These are phyloP conservation scores for Austropuccinia psidii DNA, from an alignment of 1,284 basidiomycete genomes.

Conservation along the genomic window DNA sequence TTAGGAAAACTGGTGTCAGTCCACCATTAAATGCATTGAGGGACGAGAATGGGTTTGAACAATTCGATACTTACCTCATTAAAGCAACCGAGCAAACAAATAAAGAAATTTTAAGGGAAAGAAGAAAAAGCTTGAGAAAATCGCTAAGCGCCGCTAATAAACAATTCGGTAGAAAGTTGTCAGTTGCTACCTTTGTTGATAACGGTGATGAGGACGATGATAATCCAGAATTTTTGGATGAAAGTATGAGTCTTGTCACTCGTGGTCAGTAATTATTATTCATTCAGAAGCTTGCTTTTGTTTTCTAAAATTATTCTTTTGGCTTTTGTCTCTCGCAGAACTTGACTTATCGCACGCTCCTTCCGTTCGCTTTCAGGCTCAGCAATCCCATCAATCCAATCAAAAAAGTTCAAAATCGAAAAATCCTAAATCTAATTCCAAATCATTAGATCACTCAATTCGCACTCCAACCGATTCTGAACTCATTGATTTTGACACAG, in stretches of 20 bases:
- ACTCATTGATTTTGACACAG: conserved; percentile 18
- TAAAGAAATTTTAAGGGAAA: conserved; percentile 26
- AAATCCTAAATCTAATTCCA: conserved; percentile 1
- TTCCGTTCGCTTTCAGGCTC: background rate
- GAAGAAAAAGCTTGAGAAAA: conserved; percentile 15
- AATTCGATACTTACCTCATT: conserved; percentile 25
- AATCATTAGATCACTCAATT: conserved; percentile 19
- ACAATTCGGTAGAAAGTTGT: conserved; percentile 13
- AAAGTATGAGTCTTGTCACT: conserved; percentile 33
- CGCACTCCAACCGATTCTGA: conserved; percentile 18
- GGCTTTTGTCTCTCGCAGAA: background rate
- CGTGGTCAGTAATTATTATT: background rate
- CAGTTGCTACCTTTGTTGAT: conserved; percentile 31
- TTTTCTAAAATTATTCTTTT: background rate
- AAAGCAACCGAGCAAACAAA: conserved; percentile 33
- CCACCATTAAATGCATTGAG: conserved; percentile 12
- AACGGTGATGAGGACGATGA: conserved; percentile 27
- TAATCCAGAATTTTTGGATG: conserved; percentile 2
- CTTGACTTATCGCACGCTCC: background rate
- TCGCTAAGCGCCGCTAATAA: background rate
- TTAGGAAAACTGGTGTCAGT: conserved; percentile 28
- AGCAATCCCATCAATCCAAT: background rate
- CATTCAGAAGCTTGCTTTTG: background rate
- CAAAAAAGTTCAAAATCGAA: background rate
- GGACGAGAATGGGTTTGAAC: conserved; percentile 32